Percentiles rank a stretch among this genome's conserved stretches.
phyloP scores from a whole-genome alignment of 2,329 filamentous ascomycete genomes.

The Trichoderma koningiopsis region DNA sequence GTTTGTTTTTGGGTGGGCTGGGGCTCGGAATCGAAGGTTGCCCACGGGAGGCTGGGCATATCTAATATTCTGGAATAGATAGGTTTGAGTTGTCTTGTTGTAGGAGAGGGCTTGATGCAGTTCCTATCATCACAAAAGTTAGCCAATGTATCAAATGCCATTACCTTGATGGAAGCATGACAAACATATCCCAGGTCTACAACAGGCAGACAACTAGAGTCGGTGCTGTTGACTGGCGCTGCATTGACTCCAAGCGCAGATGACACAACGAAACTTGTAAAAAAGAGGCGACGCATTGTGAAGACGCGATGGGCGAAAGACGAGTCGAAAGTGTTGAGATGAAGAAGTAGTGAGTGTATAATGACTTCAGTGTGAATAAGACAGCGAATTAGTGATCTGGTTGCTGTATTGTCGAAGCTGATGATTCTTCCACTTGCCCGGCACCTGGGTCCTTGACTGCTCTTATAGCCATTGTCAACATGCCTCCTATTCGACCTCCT shows the following conservation, averaged over 20 bases:
- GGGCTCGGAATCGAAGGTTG: not conserved
- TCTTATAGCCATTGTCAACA: not conserved
- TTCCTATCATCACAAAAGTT: not conserved
- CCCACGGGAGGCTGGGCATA: slow-evolving; percentile 1
- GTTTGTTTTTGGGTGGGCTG: not conserved
- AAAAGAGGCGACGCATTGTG: not conserved
- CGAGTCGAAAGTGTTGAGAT: not conserved
- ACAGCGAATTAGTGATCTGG: not conserved
- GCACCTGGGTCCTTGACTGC: not conserved
- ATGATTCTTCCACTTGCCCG: not conserved
- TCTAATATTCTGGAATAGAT: not conserved
- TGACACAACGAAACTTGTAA: not conserved
- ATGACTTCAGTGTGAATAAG: not conserved
- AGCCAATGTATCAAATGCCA: no score
- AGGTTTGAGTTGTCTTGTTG: not conserved
- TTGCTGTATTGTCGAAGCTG: not conserved
- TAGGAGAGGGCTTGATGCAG: not conserved
- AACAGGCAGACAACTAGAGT: not conserved
- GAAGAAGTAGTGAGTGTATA: no score
- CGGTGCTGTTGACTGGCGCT: not conserved
- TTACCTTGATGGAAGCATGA: not conserved
- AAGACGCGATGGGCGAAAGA: not conserved
- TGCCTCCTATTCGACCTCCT: not conserved
- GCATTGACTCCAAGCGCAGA: not conserved
- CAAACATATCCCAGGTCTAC: slow-evolving; percentile 1